These are phyloP conservation scores for Psilocybe cubensis DNA, from an alignment of 768 basidiomycete species.

Conservation along the genomic window DNA sequence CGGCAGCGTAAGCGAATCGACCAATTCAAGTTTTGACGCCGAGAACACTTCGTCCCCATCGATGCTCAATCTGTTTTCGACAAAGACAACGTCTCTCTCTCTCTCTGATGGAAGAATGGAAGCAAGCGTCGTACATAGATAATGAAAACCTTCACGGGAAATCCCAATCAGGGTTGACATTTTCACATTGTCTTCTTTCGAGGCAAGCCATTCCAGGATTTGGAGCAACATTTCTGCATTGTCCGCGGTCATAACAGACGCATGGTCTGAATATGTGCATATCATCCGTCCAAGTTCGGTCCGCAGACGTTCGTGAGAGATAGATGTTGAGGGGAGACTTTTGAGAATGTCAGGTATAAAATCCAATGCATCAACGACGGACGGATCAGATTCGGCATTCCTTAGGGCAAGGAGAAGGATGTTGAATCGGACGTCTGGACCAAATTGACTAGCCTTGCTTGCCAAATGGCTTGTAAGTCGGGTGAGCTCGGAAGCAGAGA, in stretches of 20 bases:
- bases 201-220: constrained; percentile 60
- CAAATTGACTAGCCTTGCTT: constrained; percentile 27
- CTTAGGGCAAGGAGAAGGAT: constrained; percentile 37
- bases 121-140: constrained; percentile 45
- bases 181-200: constrained; percentile 44
- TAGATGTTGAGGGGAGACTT: constrained; percentile 21
- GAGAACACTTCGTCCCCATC: constrained; percentile 44
- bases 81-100: constrained; percentile 20
- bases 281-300: constrained; percentile 39
- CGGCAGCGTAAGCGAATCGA: constrained; percentile 42
- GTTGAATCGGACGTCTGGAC: constrained; percentile 31
- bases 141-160: constrained; percentile 46
- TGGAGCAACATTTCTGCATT: constrained; percentile 42
- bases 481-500: constrained; percentile 48
- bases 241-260: constrained; percentile 34
- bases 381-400: constrained; percentile 31
- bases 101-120: constrained; percentile 27
- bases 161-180: constrained; percentile 54
- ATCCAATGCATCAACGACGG: constrained; percentile 24
- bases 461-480: constrained; percentile 40
- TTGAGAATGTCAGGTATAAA: constrained; percentile 27
- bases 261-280: constrained; percentile 29
- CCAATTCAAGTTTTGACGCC: constrained; percentile 34
- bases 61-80: constrained; percentile 35
- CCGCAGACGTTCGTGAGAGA: constrained; percentile 32